Percentiles rank a stretch among this genome's conserved stretches.
Conservation (phyloP, 1,139 yeast species). For the Diutina pseudorugosa region DNA sequence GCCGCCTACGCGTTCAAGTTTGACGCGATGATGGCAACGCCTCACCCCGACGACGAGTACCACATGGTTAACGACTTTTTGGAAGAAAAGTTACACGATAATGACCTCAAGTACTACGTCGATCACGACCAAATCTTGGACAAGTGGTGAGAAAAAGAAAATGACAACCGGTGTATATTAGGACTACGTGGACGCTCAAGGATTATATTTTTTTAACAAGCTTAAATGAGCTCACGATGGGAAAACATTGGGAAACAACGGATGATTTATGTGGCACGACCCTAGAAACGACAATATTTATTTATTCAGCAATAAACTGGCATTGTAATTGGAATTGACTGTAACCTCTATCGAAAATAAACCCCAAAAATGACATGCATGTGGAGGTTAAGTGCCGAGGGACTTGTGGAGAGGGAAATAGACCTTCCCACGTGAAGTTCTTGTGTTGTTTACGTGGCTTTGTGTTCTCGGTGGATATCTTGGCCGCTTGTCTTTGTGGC, state of each 20-base stretch:
- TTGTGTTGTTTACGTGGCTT: no score
- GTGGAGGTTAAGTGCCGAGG: not conserved
- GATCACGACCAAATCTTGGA: constrained; percentile 5
- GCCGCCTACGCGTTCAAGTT: constrained; percentile 10
- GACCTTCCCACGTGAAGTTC: no score
- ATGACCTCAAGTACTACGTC: constrained; percentile 23
- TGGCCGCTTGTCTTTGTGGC: not conserved
- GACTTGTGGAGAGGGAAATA: not conserved
- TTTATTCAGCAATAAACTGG: not conserved
- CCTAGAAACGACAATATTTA: not conserved
- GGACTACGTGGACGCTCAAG: not conserved
- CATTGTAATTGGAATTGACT: not conserved
- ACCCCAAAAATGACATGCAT: not conserved
- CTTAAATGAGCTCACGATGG: not conserved
- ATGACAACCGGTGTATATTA: not conserved
- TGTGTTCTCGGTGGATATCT: not conserved
- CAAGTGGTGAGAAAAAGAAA: not conserved
- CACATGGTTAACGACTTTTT: constrained; percentile 29
- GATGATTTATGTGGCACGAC: not conserved
- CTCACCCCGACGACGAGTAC: constrained; percentile 25
- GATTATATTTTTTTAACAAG: not conserved
- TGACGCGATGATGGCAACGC: constrained; percentile 13
- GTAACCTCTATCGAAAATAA: not conserved
- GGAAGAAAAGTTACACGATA: constrained; percentile 27
- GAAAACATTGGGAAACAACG: not conserved